Conservation (phyloP, 768 basidiomycete species). For the Collybiopsis luxurians region DNA sequence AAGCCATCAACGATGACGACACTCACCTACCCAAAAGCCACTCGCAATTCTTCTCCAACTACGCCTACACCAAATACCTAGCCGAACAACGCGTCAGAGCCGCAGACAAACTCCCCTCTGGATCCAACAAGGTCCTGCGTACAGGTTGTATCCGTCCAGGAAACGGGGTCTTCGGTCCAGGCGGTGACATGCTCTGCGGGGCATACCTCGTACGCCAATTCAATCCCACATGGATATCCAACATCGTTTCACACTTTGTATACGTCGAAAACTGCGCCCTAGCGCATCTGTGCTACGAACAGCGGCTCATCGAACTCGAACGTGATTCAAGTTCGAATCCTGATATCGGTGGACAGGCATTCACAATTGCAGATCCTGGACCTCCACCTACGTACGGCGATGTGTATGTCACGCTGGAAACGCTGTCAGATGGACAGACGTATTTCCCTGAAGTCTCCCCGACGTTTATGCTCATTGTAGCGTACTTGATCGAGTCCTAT, state of each 20-base stretch:
- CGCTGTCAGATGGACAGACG: conserved; percentile 56
- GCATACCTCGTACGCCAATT: conserved; percentile 57
- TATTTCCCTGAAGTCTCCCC: conserved; percentile 55
- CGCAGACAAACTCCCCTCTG: conserved; percentile 30
- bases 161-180: conserved; percentile 73
- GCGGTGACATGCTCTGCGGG: conserved; percentile 68
- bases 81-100: conserved; percentile 51
- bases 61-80: conserved; percentile 61
- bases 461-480: conserved; percentile 62
- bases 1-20: conserved; percentile 65
- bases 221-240: conserved; percentile 62
- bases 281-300: conserved; percentile 73
- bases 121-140: conserved; percentile 34
- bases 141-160: conserved; percentile 80
- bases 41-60: conserved; percentile 73
- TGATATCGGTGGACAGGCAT: conserved; percentile 74
- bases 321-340: not conserved
- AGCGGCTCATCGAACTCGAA: conserved; percentile 56
- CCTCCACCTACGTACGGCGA: conserved; percentile 64
- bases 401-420: conserved; percentile 50
- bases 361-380: conserved; percentile 64
- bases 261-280: conserved; percentile 78
- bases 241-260: conserved; percentile 58
- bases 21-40: conserved; percentile 47
- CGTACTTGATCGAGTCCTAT: conserved; percentile 55